Conservation (phyloP, 495 filamentous ascomycete species). For the Filosporella fistucella region DNA sequence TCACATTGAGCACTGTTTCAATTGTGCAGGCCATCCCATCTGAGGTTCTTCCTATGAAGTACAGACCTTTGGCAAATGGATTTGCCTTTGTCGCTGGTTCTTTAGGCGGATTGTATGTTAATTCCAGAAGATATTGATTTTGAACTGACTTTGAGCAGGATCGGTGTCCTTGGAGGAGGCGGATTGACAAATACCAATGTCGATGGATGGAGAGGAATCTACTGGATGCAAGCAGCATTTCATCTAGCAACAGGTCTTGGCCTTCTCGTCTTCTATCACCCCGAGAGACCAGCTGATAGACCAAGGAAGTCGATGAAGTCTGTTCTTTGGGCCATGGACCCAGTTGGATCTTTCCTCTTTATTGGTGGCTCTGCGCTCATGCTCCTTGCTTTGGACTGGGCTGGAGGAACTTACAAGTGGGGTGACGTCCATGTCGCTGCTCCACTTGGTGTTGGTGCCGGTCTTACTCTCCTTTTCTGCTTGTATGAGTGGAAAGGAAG, state of each 20-base stretch:
- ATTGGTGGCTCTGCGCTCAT: conserved; percentile 42
- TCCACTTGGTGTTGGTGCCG: conserved; percentile 40
- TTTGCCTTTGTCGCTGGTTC: conserved; percentile 42
- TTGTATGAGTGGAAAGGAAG: conserved; percentile 51
- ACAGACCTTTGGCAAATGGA: conserved; percentile 47
- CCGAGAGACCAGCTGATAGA: conserved; percentile 32
- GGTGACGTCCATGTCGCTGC: conserved; percentile 42
- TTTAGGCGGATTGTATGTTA: conserved; percentile 36
- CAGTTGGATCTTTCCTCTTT: conserved; percentile 45
- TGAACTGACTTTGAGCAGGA: conserved; percentile 19
- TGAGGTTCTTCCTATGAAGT: conserved; percentile 51
- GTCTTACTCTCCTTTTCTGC: conserved; percentile 37
- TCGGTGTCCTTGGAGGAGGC: conserved; percentile 42
- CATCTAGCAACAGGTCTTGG: conserved; percentile 41
- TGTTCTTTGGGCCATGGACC: conserved; percentile 46
- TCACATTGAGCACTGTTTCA: conserved; percentile 45
- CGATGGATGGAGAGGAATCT: conserved; percentile 49
- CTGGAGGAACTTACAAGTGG: conserved; percentile 46
- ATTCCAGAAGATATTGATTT: background rate
- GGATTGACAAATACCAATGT: conserved; percentile 41
- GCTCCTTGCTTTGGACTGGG: conserved; percentile 49
- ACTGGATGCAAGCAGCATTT: conserved; percentile 55
- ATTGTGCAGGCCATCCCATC: conserved; percentile 50
- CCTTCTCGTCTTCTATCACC: conserved; percentile 46
- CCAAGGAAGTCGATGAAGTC: conserved; percentile 36